Base-by-base conservation (phyloP, 371 early-diverging fungal species). In the Mucor circinelloides region DNA sequence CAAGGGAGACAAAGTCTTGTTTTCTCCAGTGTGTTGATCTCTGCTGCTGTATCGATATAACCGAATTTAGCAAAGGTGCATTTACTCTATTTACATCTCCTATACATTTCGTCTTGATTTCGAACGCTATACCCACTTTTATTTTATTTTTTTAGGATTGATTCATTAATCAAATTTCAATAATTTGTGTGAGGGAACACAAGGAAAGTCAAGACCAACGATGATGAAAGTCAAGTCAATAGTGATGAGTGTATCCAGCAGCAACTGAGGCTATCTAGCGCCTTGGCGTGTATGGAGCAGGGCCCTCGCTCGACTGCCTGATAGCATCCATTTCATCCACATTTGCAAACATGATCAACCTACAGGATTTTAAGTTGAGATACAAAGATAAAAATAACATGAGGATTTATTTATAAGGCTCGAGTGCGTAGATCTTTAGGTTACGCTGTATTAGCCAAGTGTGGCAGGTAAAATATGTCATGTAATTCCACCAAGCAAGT, bases 1-100 rank as follows among this genome's bases (percentile, higher is more conserved):
- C 58, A 65, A 58, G 58, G 58, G 57, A 44, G 63, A 63, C n/a
- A 62, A 19, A 44, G 23, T 32, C 60, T 59, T 59, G 27, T 59
- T 42, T 59, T 40, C 36, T 36, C 13, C 25, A 59, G 59, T 25
- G 59, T 38, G 58, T 38, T 38, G 58, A 38, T 58, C 38, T 40
- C 38, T 38, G 21, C 7, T 44, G 17, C 19, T 44, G 19, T 44
- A 44, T 44, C 44, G 23, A 17, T 60, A 40, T 60, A 28, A 23
- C 44, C 40, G 25, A 17, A 28, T 44, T 28, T 60, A 25, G 60
- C 38, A 60, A 60, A 60, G 38, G 27, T 42, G 40, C 60, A 60
- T 42, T 60, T 52, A 25, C 27, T 52, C 23, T 13, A 27, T 25
- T 52, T 25, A 4, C 10, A 52, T 52, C 52, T 27, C 52, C 52